Base-by-base conservation (phyloP, 1,284 basidiomycete species). In the Jaminaea rosea region DNA sequence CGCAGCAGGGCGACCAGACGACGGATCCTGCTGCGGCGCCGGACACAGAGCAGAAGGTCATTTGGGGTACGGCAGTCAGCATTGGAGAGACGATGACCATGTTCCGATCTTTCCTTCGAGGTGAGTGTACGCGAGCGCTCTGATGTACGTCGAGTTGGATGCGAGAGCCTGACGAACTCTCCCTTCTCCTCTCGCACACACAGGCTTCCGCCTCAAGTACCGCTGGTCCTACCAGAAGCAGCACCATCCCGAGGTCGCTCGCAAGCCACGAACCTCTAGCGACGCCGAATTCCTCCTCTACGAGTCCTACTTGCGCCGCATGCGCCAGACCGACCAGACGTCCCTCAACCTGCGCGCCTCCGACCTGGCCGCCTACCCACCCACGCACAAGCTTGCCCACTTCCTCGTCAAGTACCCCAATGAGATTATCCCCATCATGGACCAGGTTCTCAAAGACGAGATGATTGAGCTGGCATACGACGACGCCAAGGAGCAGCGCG, bases 51-150 rank as follows among this genome's bases (percentile, higher is more conserved):
- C 75, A 76, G 55, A 87, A 88, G 54, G 89, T 73, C 41, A 89
- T 97, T 62, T 97, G 93, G 93, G 93, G 93, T 31, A 98, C 93
- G 1, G 91, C 86, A 2, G 89, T 98, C 58, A 87, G 87, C 61
- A 81, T 97, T 21, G 80, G 82, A 4, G 87, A 94, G 74, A 86
- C 87, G 10, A 94, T 96, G 87, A 84, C 85, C 67, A 76, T 84
- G 26, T 97, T 97, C 78, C 82, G 84, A 44, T 83, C 87, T 45
- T 97, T 97, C 75, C 77, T 98, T 51, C 82, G 82, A 46, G 86
- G n/a, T n/a, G n/a, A n/a, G n/a, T n/a, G n/a, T n/a, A n/a, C n/a
- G n/a, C n/a, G n/a, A n/a, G n/a, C n/a, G n/a, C n/a, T n/a, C n/a
- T n/a, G n/a, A n/a, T n/a, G n/a, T n/a, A n/a, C n/a, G n/a, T n/a